Evolutionary conservation across 1,139 yeast species (phyloP).

Genomic region (Diutina pseudorugosa): DNA sequence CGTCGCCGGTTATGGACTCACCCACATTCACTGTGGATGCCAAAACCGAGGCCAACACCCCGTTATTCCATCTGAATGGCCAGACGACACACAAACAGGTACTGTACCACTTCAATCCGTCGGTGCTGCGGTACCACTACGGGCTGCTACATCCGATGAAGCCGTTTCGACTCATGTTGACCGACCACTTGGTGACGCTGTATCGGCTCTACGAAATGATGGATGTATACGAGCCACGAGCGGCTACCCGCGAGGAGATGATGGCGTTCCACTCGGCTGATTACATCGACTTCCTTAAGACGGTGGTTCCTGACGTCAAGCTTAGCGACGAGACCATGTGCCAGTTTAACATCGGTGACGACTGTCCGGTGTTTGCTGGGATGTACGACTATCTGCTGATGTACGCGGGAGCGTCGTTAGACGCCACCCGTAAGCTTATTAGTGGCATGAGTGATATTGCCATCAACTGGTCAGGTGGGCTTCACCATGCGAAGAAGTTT

Average conservation of each 20-base stretch:
- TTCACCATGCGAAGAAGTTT: slow-evolving; percentile 91
- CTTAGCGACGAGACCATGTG: slow-evolving; percentile 44
- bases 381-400: slow-evolving; percentile 77
- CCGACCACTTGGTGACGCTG: slow-evolving; percentile 80
- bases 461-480: slow-evolving; percentile 94
- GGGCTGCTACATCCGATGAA: slow-evolving; percentile 97
- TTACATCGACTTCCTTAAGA: slow-evolving; percentile 67
- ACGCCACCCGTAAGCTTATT: slow-evolving; percentile 78
- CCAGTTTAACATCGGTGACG: slow-evolving; percentile 91
- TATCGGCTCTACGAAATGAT: slow-evolving; percentile 80
- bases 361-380: slow-evolving; percentile 96
- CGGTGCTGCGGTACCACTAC: slow-evolving; percentile 72
- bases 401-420: slow-evolving; percentile 87
- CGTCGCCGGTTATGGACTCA: background rate
- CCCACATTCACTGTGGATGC: slow-evolving; percentile 37
- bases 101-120: slow-evolving; percentile 81
- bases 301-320: slow-evolving; percentile 70
- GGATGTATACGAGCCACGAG: slow-evolving; percentile 78
- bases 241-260: slow-evolving; percentile 74
- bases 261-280: slow-evolving; percentile 78
- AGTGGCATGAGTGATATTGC: slow-evolving; percentile 89
- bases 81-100: slow-evolving; percentile 27
- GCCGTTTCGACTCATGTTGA: slow-evolving; percentile 88
- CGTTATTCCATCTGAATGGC: slow-evolving; percentile 38
- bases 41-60: slow-evolving; percentile 46